Base-by-base conservation (phyloP, 768 basidiomycete genomes). In the Mycena epipterygia region DNA sequence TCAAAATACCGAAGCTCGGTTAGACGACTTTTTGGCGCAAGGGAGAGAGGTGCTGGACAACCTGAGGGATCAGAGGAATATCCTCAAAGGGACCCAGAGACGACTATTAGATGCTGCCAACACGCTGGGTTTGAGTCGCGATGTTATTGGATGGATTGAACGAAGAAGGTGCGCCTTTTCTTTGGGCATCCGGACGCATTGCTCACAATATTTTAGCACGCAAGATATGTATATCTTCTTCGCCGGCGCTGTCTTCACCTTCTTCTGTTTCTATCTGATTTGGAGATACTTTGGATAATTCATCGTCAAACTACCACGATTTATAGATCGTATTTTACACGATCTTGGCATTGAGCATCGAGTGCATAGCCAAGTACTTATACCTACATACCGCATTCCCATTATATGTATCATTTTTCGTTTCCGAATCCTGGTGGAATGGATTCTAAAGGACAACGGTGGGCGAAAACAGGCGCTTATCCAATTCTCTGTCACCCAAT, bases 81-180 rank as follows among this genome's bases (percentile, higher is more conserved):
- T 99, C 80, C 84, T 99, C 67, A 99, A 98, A 81, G 97, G 95
- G n/a, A 98, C 98, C 0, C 93, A 95, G 78, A 88, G 90, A 74
- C 87, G 94, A 63, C 81, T 99, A 57, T 81, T 98, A 65, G 93
- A 95, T 78, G 93, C 95, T 48, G 98, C 97, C 53, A 98, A 98
- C 80, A 98, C 96, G 29, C 82, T 99, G 67, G 98, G 98, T 0
- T 82, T 99, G 78, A 96, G 96, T 80, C 87, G 96, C 69, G 89
- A 97, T 78, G 97, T 97, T 37, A 98, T 99, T 80, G 92, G 94
- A 9, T 99, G 97, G 95, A 97, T 99, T 73, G 98, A 99, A 78
- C 89, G 91, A 71, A 86, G 98, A 80, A 98, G 95, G 96, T 95
- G 71, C 67, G 89, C 86, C 16, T 48, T 66, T 48, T 53, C 29